Percentiles rank a stretch among this genome's conserved stretches.
phyloP scores from a whole-genome alignment of 1,284 basidiomycete genomes.

The Marasmius sp. region DNA sequence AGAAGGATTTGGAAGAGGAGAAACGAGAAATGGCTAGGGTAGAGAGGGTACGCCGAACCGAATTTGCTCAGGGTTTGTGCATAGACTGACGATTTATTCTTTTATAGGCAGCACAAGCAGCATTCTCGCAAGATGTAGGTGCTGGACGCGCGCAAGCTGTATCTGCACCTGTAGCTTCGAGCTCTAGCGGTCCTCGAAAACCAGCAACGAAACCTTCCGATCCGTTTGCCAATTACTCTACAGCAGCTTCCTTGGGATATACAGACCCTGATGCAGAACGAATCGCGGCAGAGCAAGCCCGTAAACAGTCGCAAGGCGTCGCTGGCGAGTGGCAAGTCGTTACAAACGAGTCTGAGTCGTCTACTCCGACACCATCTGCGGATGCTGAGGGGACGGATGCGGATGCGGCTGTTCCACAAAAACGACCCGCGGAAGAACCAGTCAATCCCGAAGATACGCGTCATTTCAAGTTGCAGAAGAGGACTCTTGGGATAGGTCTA shows the following conservation, averaged over 20 bases:
- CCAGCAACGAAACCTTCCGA: constrained; percentile 59
- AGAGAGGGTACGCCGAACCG: constrained; percentile 61
- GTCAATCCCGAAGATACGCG: constrained; percentile 57
- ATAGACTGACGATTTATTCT: constrained; percentile 3
- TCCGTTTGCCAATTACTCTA: constrained; percentile 83
- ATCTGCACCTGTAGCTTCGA: constrained; percentile 35
- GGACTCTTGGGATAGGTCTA: constrained; percentile 52
- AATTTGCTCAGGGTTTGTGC: constrained; percentile 2
- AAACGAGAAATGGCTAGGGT: constrained; percentile 84
- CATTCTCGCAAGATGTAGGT: constrained; percentile 72
- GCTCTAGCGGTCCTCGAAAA: constrained; percentile 40
- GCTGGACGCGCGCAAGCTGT: constrained; percentile 56
- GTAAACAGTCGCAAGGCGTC: constrained; percentile 63
- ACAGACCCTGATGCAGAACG: constrained; percentile 70
- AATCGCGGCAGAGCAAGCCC: constrained; percentile 55
- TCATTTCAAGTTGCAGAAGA: constrained; percentile 66
- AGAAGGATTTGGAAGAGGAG: constrained; percentile 86
- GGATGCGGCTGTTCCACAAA: constrained; percentile 22
- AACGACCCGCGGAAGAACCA: constrained; percentile 40
- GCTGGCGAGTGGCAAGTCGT: constrained; percentile 88
- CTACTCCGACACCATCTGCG: constrained; percentile 17
- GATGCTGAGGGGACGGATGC: constrained; percentile 9
- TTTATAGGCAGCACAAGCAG: constrained; percentile 67
- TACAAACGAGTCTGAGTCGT: constrained; percentile 29
- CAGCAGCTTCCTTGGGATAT: constrained; percentile 80